phyloP scores from a whole-genome alignment of 306 rosid species.

The Ceratonia siliqua region DNA sequence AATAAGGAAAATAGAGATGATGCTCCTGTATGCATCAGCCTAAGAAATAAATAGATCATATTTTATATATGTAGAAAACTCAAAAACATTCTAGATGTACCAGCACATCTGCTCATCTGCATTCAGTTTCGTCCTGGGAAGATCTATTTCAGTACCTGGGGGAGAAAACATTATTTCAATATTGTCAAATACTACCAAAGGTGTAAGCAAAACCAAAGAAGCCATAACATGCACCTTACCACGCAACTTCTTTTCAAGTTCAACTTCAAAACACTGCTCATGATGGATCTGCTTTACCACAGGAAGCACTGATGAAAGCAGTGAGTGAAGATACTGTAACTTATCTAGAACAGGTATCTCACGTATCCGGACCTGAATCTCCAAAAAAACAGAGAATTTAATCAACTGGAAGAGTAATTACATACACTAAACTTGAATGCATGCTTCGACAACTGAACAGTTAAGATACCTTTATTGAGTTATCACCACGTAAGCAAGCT shows the following conservation, averaged over 20 bases:
- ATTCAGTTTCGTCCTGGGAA: conserved; percentile 79
- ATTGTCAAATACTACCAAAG: conserved; percentile 26
- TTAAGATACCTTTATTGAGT: conserved; percentile 74
- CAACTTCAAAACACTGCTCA: conserved; percentile 80
- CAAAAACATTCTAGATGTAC: conserved; percentile 43
- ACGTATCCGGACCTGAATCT: conserved; percentile 68
- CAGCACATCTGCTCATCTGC: conserved; percentile 99
- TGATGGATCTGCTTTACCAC: conserved; percentile 72
- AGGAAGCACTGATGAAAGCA: conserved; percentile 83
- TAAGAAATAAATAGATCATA: neutral
- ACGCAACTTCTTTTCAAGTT: conserved; percentile 70
- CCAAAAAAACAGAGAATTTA: conserved; percentile 29
- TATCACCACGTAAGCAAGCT: conserved; percentile 76
- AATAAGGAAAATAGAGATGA: conserved; percentile 5
- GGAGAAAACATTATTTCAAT: conserved; percentile 32
- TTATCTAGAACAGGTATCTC: conserved; percentile 78
- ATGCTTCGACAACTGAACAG: conserved; percentile 7
- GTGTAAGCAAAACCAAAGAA: conserved; percentile 24
- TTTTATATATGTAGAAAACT: neutral
- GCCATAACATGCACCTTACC: conserved; percentile 53
- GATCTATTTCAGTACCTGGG: conserved; percentile 75
- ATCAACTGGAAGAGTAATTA: conserved; percentile 26
- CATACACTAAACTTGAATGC: conserved; percentile 18
- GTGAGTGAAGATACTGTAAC: conserved; percentile 71
- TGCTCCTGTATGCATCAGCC: conserved; percentile 25